Evolutionary conservation across 306 rosid species (phyloP).

Genomic region (Hippophae rhamnoides): DNA sequence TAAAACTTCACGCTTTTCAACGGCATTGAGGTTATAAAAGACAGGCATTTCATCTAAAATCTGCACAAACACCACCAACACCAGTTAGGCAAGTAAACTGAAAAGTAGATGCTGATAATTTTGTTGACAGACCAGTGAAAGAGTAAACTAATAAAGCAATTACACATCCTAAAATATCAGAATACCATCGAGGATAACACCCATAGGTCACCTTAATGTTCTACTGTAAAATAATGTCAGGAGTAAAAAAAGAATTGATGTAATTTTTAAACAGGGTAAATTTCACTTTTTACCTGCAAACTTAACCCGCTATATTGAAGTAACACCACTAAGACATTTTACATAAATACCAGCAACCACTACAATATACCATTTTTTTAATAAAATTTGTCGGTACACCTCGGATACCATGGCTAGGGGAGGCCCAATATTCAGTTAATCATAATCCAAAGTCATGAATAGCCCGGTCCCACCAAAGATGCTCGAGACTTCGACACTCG

Average conservation of each 20-base stretch:
- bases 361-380: too few species aligned
- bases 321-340: too few species aligned
- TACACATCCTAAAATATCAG: not conserved
- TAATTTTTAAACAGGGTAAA: not conserved
- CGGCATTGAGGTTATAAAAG: conserved; percentile 79
- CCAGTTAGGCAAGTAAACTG: conserved; percentile 9
- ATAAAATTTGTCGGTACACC: too few species aligned
- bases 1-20: conserved; percentile 91
- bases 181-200: too few species aligned
- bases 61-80: conserved; percentile 36
- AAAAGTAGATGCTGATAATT: not conserved
- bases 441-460: too few species aligned
- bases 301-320: not conserved
- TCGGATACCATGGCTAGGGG: too few species aligned
- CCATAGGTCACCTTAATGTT: too few species aligned
- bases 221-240: too few species aligned
- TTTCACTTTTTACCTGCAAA: not conserved
- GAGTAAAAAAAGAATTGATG: not conserved
- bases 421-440: too few species aligned
- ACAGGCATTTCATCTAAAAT: conserved; percentile 98
- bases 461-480: too few species aligned
- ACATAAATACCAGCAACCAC: too few species aligned
- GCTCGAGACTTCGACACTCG: too few species aligned
- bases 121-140: not conserved
- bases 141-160: not conserved